Base-by-base conservation (phyloP, 306 rosid genomes). In the Trichosanthes cucumerina region DNA sequence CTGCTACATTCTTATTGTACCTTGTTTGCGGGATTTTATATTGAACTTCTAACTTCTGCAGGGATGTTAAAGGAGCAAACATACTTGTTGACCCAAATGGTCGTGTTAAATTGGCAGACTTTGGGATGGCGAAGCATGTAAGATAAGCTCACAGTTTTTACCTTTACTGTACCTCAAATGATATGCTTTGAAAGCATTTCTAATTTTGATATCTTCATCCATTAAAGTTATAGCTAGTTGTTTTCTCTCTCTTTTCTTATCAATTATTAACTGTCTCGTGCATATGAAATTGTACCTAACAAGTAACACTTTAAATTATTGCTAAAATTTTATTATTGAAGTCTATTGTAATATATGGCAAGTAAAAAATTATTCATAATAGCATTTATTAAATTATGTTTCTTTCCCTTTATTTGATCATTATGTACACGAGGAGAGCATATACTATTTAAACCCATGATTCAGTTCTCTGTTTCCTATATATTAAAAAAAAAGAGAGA, bases 111-210 rank as follows among this genome's bases (percentile, higher is more conserved):
- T 84, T 96, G 88, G 99, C 96, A 58, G 99, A 96, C 84, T 96
- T 96, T 88, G 98, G 99, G 87, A 96, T 96, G 99, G 99, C 99
- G 73, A 96, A 96, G 85, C 99, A 96, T 88, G 99, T 96, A 91
- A 92, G 96, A 79, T 50, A 15, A 28, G 72, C 46, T 50, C 78
- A 16, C 47, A 28, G 11, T 50, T 31, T 19, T 9, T 52, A 49
- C 60, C 28, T 16, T 46, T 73, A 49, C 44, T 28, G 9, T 13
- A 14, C 38, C 43, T 49, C 14, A 31, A 49, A 33, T 49, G 41
- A 73, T 49, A 14, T 47, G 58, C 44, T 73, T 52, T 49, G 38
- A 50, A 49, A 46, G 44, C 24, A 71, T 28, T 49, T 49, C 43
- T 28, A 16, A 47, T 26, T 24, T 49, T 23, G 56, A 73, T 59